Evolutionary conservation across 495 filamentous ascomycete species (phyloP).

Genomic region (Parathielavia hyrcaniae): DNA sequence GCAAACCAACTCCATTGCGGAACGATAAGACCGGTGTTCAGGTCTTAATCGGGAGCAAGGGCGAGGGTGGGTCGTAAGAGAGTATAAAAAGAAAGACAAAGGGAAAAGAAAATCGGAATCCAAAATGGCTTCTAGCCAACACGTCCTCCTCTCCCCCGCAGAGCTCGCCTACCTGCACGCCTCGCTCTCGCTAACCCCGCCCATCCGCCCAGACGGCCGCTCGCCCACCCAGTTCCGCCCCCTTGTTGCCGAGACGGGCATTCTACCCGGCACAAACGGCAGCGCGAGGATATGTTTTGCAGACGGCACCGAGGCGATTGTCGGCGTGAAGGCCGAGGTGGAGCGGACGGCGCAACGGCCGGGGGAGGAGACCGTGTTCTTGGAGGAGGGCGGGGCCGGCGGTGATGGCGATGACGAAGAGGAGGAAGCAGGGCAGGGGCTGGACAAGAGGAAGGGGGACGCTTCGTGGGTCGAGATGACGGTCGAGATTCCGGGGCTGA

Average conservation of each 20-base stretch:
- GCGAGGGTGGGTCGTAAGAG: too few relatives aligned
- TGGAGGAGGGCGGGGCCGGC: conserved; percentile 24
- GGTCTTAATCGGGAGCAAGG: too few relatives aligned
- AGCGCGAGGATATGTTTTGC: conserved; percentile 89
- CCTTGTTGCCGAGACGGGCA: conserved; percentile 77
- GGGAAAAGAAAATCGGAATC: background rate
- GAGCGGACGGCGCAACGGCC: conserved; percentile 54
- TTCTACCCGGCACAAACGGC: conserved; percentile 84
- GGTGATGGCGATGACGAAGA: conserved; percentile 20
- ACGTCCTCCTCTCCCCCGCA: conserved; percentile 75
- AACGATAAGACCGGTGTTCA: too few relatives aligned
- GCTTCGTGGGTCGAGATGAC: conserved; percentile 70
- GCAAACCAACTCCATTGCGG: too few relatives aligned
- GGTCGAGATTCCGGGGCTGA: conserved; percentile 76
- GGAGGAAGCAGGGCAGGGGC: conserved; percentile 15
- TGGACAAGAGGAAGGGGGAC: conserved; percentile 6
- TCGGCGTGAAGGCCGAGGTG: conserved; percentile 90
- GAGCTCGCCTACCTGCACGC: conserved; percentile 94
- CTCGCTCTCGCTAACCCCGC: conserved; percentile 69
- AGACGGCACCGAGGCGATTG: conserved; percentile 91
- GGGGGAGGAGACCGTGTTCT: conserved; percentile 23
- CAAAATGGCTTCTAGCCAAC: conserved; percentile 38
- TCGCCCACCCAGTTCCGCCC: conserved; percentile 82
- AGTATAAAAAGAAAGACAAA: background rate
- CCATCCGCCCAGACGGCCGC: conserved; percentile 85